A percentile compares a stretch with the other conserved stretches of the same genome.
Evolutionary conservation across 805 yeast species (phyloP).

Genomic region (Lipomyces sp.): DNA sequence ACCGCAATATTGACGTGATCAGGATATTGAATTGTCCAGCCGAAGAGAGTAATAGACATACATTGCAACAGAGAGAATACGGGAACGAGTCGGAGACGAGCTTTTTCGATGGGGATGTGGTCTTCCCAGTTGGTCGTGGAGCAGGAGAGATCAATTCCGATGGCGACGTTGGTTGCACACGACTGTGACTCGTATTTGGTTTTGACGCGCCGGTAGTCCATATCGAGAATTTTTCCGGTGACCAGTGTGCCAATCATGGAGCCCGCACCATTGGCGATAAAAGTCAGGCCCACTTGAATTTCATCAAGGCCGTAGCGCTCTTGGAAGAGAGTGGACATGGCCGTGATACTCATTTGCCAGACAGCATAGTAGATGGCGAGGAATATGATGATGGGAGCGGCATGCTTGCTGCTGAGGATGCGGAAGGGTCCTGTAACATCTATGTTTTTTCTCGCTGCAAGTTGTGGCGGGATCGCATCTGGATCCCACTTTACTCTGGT

Average conservation of each 20-base stretch:
- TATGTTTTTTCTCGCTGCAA: background rate
- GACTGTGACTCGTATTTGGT: background rate
- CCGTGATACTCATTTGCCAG: constrained; percentile 13
- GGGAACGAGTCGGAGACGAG: constrained; percentile 24
- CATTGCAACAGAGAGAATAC: constrained; percentile 4
- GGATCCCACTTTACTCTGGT: too few species aligned
- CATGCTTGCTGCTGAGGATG: constrained; percentile 17
- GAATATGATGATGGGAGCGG: constrained; percentile 4
- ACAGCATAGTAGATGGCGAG: constrained; percentile 5
- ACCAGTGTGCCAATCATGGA: constrained; percentile 65
- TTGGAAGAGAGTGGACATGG: constrained; percentile 58
- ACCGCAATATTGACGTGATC: constrained; percentile 26
- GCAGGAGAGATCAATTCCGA: too few species aligned
- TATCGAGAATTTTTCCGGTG: constrained; percentile 57
- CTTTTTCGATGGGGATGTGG: constrained; percentile 34
- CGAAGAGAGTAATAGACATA: constrained; percentile 25
- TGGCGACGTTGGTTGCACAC: too few species aligned
- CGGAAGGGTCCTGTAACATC: constrained; percentile 12
- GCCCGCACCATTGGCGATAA: constrained; percentile 75
- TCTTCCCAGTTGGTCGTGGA: background rate
- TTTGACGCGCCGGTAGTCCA: constrained; percentile 20
- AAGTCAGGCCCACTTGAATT: constrained; percentile 68
- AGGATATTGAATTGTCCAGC: constrained; percentile 30
- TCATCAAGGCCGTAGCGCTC: constrained; percentile 57
- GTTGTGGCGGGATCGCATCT: background rate